Conservation (phyloP, 148 eudicot species). For the Nepenthes mirabilis region DNA sequence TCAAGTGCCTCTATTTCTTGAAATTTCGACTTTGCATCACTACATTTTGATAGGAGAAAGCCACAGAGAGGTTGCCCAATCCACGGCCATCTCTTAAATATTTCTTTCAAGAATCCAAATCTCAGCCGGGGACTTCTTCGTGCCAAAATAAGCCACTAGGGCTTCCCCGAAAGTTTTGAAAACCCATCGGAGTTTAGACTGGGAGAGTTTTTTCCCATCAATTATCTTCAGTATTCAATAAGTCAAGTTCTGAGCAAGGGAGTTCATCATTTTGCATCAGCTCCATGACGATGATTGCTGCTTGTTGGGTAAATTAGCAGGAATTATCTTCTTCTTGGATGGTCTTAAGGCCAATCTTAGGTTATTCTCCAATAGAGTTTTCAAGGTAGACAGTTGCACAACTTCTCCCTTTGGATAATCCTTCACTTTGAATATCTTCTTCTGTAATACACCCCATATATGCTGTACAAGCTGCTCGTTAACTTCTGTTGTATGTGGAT, state of each 20-base stretch:
- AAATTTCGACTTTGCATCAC: slow-evolving; percentile 42
- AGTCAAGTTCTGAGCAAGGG: slow-evolving; percentile 69
- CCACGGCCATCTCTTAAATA: slow-evolving; percentile 77
- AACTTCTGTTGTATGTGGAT: slow-evolving; percentile 78
- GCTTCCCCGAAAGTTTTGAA: slow-evolving; percentile 39
- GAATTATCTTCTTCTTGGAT: slow-evolving; percentile 56
- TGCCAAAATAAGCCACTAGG: slow-evolving; percentile 46
- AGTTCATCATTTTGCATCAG: slow-evolving; percentile 51
- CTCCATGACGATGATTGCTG: slow-evolving; percentile 38
- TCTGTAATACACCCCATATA: slow-evolving; percentile 74
- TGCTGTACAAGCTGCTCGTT: slow-evolving; percentile 92
- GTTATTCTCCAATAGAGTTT: slow-evolving; percentile 63
- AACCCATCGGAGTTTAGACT: slow-evolving; percentile 42
- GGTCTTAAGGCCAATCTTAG: slow-evolving; percentile 66
- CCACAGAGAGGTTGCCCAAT: slow-evolving; percentile 59
- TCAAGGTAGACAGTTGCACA: slow-evolving; percentile 45
- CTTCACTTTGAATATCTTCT: slow-evolving; percentile 77
- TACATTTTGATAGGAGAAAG: slow-evolving; percentile 55
- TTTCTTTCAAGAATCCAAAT: slow-evolving; percentile 63
- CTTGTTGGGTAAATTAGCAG: slow-evolving; percentile 43
- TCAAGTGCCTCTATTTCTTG: slow-evolving; percentile 82
- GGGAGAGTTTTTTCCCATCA: slow-evolving; percentile 47
- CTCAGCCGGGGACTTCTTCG: slow-evolving; percentile 66
- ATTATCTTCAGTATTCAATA: slow-evolving; percentile 77
- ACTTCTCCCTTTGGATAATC: slow-evolving; percentile 65